Conservation (phyloP, 192 early-diverging fungal species). For the Gonapodya sp. region DNA sequence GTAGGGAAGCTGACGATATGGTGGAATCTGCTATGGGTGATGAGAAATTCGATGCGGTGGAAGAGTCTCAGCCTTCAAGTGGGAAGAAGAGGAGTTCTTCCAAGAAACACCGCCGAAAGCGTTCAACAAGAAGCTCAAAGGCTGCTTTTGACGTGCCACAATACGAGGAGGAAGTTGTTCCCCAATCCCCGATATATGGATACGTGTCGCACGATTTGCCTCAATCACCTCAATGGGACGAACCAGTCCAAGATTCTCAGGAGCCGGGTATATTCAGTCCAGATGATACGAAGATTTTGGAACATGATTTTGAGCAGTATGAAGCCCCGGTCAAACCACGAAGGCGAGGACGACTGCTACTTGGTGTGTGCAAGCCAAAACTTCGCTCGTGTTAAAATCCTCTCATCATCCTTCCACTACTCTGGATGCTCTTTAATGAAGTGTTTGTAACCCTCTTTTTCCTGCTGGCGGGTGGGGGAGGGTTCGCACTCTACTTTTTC, state of each 20-base stretch:
- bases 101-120: neutral
- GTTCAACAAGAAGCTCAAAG: neutral
- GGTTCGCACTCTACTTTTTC: neutral
- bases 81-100: neutral
- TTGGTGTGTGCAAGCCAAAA: neutral
- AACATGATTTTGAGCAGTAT: neutral
- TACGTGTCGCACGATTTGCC: neutral
- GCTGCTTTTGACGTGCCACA: neutral
- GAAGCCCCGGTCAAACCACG: neutral
- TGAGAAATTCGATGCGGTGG: neutral
- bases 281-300: neutral
- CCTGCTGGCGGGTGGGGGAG: neutral
- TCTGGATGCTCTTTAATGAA: neutral
- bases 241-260: neutral
- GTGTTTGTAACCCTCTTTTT: neutral
- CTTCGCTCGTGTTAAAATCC: no score
- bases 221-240: neutral
- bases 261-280: neutral
- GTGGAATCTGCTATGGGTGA: no score
- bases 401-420: neutral
- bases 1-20: no score
- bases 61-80: neutral
- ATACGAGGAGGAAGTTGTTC: neutral
- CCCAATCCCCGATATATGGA: neutral
- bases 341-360: neutral